These are phyloP conservation scores for Xylariaceae sp. DNA, from an alignment of 2,329 filamentous ascomycete species.

Conservation along the genomic window DNA sequence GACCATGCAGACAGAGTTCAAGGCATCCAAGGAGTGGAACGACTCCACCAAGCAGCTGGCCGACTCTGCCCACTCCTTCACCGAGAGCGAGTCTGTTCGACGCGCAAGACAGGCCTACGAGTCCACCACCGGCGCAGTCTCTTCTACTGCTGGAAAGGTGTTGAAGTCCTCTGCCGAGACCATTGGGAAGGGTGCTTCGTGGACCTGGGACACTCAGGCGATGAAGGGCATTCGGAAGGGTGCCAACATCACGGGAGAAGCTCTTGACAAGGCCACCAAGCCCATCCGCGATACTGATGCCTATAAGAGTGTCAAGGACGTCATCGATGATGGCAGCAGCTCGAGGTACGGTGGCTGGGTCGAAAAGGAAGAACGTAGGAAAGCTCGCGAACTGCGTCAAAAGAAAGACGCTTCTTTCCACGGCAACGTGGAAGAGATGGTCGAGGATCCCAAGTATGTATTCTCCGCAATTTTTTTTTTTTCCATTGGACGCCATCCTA, in stretches of 20 bases:
- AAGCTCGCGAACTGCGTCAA: constrained; percentile 70
- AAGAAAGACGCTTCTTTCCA: constrained; percentile 51
- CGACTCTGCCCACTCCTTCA: constrained; percentile 83
- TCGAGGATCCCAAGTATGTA: constrained; percentile 85
- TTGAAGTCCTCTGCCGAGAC: constrained; percentile 81
- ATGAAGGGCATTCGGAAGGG: constrained; percentile 88
- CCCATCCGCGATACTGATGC: constrained; percentile 92
- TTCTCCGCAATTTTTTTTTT: not conserved
- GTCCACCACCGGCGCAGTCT: constrained; percentile 78
- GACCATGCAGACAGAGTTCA: constrained; percentile 90
- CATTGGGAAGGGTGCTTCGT: constrained; percentile 85
- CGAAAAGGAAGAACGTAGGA: constrained; percentile 89
- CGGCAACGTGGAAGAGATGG: constrained; percentile 56
- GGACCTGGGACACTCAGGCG: constrained; percentile 95
- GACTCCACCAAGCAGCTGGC: constrained; percentile 95
- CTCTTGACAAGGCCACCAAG: constrained; percentile 89
- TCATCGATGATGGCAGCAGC: constrained; percentile 94
- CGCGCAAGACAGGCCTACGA: constrained; percentile 82
- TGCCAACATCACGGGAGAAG: constrained; percentile 79
- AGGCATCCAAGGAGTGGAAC: constrained; percentile 98
- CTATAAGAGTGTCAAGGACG: constrained; percentile 90
- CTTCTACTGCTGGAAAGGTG: constrained; percentile 72
- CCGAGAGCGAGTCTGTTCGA: constrained; percentile 87
- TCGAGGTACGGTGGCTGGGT: constrained; percentile 95
- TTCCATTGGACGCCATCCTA: constrained; percentile 18